Percentiles rank a stretch among this genome's conserved stretches.
These are phyloP conservation scores for Austroboletus rostrupii DNA, from an alignment of 1,284 basidiomycete genomes.

Conservation along the genomic window DNA sequence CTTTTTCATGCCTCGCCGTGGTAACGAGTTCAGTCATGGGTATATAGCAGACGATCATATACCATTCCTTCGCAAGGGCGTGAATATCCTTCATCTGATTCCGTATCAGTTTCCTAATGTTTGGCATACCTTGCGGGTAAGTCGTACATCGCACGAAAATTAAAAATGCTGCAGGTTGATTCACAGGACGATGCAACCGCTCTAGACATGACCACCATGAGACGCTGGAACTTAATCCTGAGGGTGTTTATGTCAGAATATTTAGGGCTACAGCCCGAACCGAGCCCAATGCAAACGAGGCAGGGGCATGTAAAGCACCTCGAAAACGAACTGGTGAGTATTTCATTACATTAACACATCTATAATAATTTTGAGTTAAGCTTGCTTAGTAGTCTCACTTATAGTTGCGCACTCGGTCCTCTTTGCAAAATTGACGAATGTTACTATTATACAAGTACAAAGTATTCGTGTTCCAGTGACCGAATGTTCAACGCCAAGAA, in stretches of 20 bases:
- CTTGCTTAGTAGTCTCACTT: constrained; percentile 21
- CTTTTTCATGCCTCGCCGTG: constrained; percentile 57
- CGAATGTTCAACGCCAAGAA: background rate
- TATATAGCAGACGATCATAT: constrained; percentile 93
- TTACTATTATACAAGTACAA: background rate
- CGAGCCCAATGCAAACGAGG: background rate
- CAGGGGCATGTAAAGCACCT: constrained; percentile 14
- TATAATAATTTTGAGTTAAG: background rate
- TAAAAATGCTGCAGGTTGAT: constrained; percentile 1
- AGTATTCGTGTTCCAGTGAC: background rate
- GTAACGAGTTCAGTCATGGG: constrained; percentile 41
- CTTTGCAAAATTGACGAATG: no score
- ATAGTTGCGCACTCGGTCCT: background rate
- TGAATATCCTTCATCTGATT: constrained; percentile 90
- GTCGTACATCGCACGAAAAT: constrained; percentile 20
- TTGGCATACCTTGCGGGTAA: constrained; percentile 82
- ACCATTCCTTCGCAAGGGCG: constrained; percentile 83
- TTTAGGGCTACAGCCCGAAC: constrained; percentile 61
- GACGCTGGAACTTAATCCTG: constrained; percentile 86
- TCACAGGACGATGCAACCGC: constrained; percentile 83
- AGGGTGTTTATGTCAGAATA: constrained; percentile 91
- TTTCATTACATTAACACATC: background rate
- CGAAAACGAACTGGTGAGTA: constrained; percentile 28
- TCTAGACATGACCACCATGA: constrained; percentile 82
- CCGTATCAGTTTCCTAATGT: constrained; percentile 85